Conservation (phyloP, 2,329 filamentous ascomycete genomes). For the Davidsoniella virescens region DNA sequence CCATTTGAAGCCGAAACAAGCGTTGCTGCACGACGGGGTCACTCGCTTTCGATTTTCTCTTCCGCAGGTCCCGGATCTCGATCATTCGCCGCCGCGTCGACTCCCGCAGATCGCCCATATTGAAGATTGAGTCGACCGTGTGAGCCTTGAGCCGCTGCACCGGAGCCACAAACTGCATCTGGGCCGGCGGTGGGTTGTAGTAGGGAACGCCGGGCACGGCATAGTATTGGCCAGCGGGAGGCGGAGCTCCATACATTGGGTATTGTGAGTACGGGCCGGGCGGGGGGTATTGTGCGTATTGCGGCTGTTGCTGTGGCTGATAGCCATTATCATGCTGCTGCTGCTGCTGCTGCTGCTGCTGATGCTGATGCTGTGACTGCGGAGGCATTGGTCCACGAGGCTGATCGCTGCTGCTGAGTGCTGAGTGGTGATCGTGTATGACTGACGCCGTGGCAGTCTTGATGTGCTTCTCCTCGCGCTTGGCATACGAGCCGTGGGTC, state of each 20-base stretch:
- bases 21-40: neutral
- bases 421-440: neutral
- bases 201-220: neutral
- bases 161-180: no score
- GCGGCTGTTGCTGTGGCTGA: neutral
- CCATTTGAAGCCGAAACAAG: neutral
- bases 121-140: slow-evolving; percentile 2
- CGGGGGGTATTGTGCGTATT: neutral
- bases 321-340: neutral
- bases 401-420: neutral
- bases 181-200: neutral
- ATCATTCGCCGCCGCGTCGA: no score
- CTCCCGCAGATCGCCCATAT: slow-evolving; percentile 2
- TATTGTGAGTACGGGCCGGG: neutral
- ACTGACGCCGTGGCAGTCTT: no score
- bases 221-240: neutral
- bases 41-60: no score
- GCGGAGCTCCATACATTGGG: neutral
- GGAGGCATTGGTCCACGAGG: neutral
- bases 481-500: no score
- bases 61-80: no score
- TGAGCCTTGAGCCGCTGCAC: neutral
- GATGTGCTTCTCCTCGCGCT: no score
- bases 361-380: neutral
- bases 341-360: neutral